phyloP scores from a whole-genome alignment of 208 protist species.

The Porcisia deanei region DNA sequence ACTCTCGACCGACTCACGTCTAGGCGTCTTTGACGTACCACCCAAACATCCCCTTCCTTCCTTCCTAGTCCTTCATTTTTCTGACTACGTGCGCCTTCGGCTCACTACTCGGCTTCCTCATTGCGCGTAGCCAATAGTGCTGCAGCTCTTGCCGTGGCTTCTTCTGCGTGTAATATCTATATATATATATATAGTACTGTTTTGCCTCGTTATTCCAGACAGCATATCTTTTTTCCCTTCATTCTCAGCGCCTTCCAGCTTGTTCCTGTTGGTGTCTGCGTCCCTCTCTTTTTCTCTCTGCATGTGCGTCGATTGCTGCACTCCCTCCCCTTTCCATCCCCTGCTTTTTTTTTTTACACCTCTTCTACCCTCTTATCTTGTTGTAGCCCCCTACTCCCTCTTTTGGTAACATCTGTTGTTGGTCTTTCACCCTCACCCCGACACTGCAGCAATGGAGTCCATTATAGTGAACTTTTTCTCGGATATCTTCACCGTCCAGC shows the following conservation, averaged over 20 bases:
- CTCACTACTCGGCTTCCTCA: not conserved
- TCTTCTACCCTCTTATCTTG: not conserved
- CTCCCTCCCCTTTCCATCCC: not conserved
- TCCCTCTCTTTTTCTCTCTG: not conserved
- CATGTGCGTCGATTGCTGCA: not conserved
- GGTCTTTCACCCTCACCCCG: not conserved
- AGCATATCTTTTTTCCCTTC: no score
- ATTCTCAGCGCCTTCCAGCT: no score
- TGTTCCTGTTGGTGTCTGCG: no score
- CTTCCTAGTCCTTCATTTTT: not conserved
- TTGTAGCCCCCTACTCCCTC: not conserved
- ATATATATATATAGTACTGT: no score
- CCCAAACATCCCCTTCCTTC: not conserved
- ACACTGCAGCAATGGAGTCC: slow-evolving; percentile 6
- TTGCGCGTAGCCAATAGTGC: not conserved
- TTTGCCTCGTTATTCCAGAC: no score
- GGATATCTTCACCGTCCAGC: slow-evolving; percentile 21
- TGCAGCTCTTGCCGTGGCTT: no score
- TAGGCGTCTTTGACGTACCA: not conserved
- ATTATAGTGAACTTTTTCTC: slow-evolving; percentile 18
- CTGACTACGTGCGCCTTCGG: not conserved
- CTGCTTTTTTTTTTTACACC: not conserved
- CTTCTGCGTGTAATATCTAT: no score
- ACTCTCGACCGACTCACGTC: not conserved
- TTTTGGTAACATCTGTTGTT: not conserved